Percentiles rank a stretch among this genome's conserved stretches.
Evolutionary conservation across 1,284 basidiomycete species (phyloP).

Genomic region (Apiotrichum gracile): DNA sequence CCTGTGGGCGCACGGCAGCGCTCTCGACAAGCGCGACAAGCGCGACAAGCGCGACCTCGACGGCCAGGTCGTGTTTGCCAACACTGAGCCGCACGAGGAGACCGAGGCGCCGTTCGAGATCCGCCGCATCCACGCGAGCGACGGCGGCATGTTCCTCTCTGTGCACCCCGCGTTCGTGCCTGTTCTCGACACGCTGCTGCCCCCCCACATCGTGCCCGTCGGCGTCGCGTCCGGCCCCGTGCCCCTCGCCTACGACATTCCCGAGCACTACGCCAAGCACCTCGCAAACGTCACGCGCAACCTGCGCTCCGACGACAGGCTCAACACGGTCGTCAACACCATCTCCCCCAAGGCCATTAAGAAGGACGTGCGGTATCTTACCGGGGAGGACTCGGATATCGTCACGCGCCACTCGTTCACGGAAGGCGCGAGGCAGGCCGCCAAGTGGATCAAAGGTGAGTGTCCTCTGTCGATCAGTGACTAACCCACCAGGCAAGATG

Average conservation of each 20-base stretch:
- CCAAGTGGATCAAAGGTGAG: conserved; percentile 64
- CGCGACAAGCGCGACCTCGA: background rate
- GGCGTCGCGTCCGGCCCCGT: conserved; percentile 22
- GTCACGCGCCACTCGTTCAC: conserved; percentile 72
- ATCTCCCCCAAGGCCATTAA: conserved; percentile 52
- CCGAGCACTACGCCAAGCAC: conserved; percentile 29
- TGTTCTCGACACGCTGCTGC: conserved; percentile 42
- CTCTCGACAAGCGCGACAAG: too few relatives aligned
- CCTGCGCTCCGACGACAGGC: conserved; percentile 23
- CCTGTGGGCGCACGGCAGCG: background rate
- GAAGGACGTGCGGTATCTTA: conserved; percentile 68
- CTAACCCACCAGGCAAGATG: conserved; percentile 46
- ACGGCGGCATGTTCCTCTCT: conserved; percentile 29
- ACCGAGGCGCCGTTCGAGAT: conserved; percentile 2
- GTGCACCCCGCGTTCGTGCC: conserved; percentile 28
- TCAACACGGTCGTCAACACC: conserved; percentile 9
- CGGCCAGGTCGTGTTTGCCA: background rate
- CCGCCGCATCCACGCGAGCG: conserved; percentile 22
- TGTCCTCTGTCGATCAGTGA: background rate
- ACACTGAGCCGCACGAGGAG: background rate
- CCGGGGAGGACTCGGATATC: conserved; percentile 62
- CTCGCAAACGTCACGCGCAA: conserved; percentile 40
- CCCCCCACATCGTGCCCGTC: conserved; percentile 40
- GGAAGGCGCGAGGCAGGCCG: conserved; percentile 61
- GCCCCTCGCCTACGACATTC: conserved; percentile 23